Evolutionary conservation across 1,139 yeast species (phyloP), one percentile per base, ranked within the genome.

Genomic region (Protomyces gravidus): DNA sequence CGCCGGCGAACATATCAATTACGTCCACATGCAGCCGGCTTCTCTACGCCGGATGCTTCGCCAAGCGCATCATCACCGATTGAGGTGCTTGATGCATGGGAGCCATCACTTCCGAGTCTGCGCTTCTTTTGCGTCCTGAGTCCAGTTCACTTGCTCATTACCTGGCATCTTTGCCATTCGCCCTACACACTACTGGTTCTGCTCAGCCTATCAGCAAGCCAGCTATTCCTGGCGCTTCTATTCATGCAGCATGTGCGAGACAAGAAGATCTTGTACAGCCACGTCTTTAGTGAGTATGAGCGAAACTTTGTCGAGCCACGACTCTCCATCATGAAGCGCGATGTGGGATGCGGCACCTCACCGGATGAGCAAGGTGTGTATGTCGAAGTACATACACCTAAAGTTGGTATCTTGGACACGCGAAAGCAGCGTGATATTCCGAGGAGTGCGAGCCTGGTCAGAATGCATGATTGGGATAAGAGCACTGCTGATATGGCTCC

Each of bases 291-390:
- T 36, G 94, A 86, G 67, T 83, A 83, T 67, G 80, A 84, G 65
- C 72, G 76, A 46, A 85, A 85, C 68, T 81, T 78, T 64, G 86
- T 85, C n/a, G 78, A 78, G 53, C 89, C 90, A 2, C 78, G 79
- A 59, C 72, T 81, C 1, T 76, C 82, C 5, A 76, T 77, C 6
- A 71, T 77, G 58, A 77, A 78, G 59, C 80, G 84, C 65, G 89
- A 86, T 67, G 89, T 80, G 2, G 76, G 80, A 51, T 76, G 85
- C 9, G 68, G 80, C 51, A 61, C 68, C 6, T 73, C 73, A 6
- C 70, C 59, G 21, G 59, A 55, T 21, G 53, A 39, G 28, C 48
- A 42, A 13, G 53, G 53, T 9, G 59, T 55, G 15, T 48, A 55
- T 23, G 59, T 55, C 45, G 59, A 55, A 27, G 59, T 55, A 26